Conservation (phyloP, 2,329 filamentous ascomycete species). For the Verticillium longisporum region DNA sequence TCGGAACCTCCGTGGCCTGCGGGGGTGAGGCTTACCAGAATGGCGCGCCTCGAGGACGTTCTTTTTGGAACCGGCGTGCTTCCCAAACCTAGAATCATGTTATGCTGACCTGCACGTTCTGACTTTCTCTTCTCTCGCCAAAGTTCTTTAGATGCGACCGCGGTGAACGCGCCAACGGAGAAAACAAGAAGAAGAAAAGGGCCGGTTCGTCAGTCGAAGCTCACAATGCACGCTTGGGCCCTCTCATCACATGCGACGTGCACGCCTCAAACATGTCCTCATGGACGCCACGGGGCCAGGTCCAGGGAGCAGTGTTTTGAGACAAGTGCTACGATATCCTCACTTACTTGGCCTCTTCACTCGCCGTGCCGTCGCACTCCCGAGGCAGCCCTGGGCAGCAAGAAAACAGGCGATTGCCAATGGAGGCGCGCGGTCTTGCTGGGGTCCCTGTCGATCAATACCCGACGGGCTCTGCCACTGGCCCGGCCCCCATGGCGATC, state of each 20-base stretch:
- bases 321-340: no score
- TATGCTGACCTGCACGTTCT: background rate
- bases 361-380: no score
- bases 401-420: no score
- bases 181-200: background rate
- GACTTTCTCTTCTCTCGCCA: background rate
- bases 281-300: no score
- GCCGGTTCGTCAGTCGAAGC: background rate
- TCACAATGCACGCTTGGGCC: no score
- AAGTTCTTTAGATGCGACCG: background rate
- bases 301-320: no score
- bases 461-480: background rate
- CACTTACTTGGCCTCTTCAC: no score
- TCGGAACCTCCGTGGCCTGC: background rate
- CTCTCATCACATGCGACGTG: no score
- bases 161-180: background rate
- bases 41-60: background rate
- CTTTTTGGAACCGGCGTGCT: background rate
- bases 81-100: background rate
- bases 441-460: background rate
- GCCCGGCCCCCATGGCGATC: background rate
- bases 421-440: background rate
- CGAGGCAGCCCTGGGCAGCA: no score
- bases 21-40: background rate
- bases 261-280: no score